These are phyloP conservation scores for Mollisia scopiformis DNA, from an alignment of 2,329 filamentous ascomycete genomes.

Conservation along the genomic window DNA sequence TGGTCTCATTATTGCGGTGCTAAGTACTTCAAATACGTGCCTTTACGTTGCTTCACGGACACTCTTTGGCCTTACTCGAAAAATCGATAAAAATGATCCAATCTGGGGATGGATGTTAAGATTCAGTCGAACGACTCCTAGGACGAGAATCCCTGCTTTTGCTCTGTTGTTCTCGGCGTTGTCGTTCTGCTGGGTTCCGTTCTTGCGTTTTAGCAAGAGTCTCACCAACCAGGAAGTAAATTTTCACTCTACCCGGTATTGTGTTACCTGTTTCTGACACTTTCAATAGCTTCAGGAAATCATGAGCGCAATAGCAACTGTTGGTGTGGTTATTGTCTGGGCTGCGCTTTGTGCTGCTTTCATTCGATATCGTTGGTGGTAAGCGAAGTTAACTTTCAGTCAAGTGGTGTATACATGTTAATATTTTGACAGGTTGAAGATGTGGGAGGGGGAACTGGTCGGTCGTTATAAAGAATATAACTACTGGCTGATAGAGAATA, in stretches of 20 bases:
- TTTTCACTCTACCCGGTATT: background rate
- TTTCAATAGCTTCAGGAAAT: conserved; percentile 15
- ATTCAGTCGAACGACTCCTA: conserved; percentile 4
- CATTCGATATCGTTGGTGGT: conserved; percentile 17
- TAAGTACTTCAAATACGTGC: conserved; percentile 39
- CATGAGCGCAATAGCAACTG: conserved; percentile 14
- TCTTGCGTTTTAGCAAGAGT: conserved; percentile 9
- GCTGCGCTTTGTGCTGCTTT: conserved; percentile 15
- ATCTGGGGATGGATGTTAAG: conserved; percentile 4
- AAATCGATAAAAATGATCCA: conserved; percentile 3
- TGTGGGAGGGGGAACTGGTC: background rate
- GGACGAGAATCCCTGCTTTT: conserved; percentile 11
- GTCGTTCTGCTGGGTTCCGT: conserved; percentile 13
- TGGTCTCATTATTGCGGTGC: conserved; percentile 35
- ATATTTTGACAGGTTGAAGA: background rate
- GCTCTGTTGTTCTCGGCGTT: conserved; percentile 6
- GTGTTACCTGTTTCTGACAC: background rate
- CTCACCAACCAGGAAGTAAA: conserved; percentile 3
- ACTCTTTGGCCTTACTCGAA: conserved; percentile 35
- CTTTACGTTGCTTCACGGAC: conserved; percentile 40
- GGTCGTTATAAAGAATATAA: background rate
- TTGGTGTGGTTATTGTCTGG: conserved; percentile 14
- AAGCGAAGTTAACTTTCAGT: background rate
- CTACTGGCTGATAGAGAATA: background rate
- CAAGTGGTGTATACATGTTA: background rate